Evolutionary conservation across 345 rosid genomes (phyloP).

Genomic region (Noccaea caerulescens): DNA sequence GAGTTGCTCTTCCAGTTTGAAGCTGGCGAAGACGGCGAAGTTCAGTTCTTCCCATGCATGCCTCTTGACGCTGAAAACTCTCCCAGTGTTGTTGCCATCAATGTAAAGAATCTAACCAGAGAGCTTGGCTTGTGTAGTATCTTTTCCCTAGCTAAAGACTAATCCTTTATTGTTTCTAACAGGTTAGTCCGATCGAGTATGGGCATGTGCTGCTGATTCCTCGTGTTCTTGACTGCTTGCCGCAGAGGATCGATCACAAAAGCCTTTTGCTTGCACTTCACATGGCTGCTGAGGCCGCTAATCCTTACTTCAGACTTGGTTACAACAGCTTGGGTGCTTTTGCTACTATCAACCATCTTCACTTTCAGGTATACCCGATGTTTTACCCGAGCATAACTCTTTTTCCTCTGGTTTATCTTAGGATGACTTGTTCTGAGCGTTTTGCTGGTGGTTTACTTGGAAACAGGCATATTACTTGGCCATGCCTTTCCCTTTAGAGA

Average conservation of each 20-base stretch:
- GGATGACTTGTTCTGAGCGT: slow-evolving; percentile 18
- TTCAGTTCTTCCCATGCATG: slow-evolving; percentile 75
- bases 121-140: neutral
- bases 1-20: slow-evolving; percentile 98
- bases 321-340: slow-evolving; percentile 99
- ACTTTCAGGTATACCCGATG: slow-evolving; percentile 76
- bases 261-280: slow-evolving; percentile 85
- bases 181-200: slow-evolving; percentile 99
- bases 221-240: slow-evolving; percentile 87
- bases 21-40: slow-evolving; percentile 74
- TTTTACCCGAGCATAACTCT: neutral
- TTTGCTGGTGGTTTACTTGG: neutral
- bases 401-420: neutral
- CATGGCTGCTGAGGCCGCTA: slow-evolving; percentile 90
- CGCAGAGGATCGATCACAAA: slow-evolving; percentile 92
- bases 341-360: slow-evolving; percentile 99
- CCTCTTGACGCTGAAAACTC: slow-evolving; percentile 74
- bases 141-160: neutral
- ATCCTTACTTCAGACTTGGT: slow-evolving; percentile 92
- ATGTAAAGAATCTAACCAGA: slow-evolving; percentile 52
- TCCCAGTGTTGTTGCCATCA: slow-evolving; percentile 92
- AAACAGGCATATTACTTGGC: slow-evolving; percentile 94
- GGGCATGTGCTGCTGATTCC: slow-evolving; percentile 98
- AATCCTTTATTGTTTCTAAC: slow-evolving; percentile 30
- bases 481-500: slow-evolving; percentile 85